Evolutionary conservation across 805 yeast genomes (phyloP), one percentile per base, ranked within the genome.

Genomic region (Sugiyamaella boreocaroliniensis): DNA sequence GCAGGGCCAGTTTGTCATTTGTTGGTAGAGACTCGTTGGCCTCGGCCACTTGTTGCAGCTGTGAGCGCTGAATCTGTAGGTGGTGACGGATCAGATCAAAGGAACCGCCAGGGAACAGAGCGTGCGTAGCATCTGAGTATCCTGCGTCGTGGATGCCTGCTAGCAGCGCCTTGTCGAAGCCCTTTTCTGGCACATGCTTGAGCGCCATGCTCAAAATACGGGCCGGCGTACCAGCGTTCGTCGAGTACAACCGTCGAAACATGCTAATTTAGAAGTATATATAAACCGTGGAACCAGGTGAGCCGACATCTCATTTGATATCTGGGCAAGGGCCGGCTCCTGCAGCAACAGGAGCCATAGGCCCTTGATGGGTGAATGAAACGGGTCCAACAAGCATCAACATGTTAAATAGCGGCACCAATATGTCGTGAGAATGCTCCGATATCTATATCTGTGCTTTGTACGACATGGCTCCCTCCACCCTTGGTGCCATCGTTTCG

Each of bases 71-170:
- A 66, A 74, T 73, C 44, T 77, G 74, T 43, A 82, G 63, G 67
- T 82, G 80, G 53, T 79, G 76, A 65, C 74, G 78, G 48, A 82
- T 76, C 55, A 85, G 76, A 50, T 81, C 80, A 41, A 74, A 69
- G 10, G 72, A 68, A 3, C 82, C 81, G 41, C 66, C 61, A 4
- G 69, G 67, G 57, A 74, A 75, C 16, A 75, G 54, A 63, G 78
- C 69, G 16, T 64, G 70, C 9, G 75, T 70, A n/a, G 75, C 68
- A 55, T 83, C 88, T 47, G 78, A 71, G 60, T 77, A 76, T 5
- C 77, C 76, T 57, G 73, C 65, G 2, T 68, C 70, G 43, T 82
- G 70, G 14, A 78, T 72, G 15, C 83, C 80, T 42, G 71, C 68
- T 2, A 75, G 68, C 3, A 83, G 69, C 34, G 85, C 76, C 47